Evolutionary conservation across 306 rosid genomes (phyloP).

Genomic region (Prunus kanzakura): DNA sequence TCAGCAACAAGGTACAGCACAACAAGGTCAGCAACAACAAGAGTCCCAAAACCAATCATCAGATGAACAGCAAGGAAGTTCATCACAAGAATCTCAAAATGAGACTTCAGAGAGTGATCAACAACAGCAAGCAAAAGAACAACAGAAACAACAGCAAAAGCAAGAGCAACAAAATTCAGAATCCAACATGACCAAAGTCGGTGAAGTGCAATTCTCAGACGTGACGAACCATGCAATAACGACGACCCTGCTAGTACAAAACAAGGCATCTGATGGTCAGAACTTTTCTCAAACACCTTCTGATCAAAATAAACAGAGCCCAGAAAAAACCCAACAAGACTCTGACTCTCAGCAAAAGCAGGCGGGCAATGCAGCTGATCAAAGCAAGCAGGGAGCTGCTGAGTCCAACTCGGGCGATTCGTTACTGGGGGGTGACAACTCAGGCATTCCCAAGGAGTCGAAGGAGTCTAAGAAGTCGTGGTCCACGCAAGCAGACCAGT

Average conservation of each 20-base stretch:
- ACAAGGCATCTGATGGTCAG: not conserved
- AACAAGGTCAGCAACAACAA: not conserved
- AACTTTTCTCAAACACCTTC: not conserved
- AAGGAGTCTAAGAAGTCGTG: constrained; percentile 61
- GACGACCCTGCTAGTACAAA: not conserved
- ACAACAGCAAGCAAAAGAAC: not conserved
- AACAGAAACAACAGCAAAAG: not conserved
- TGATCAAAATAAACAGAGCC: not conserved
- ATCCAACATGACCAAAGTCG: not conserved
- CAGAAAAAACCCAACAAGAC: not conserved
- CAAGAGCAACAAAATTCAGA: not conserved
- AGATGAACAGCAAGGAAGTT: not conserved
- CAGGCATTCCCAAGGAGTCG: constrained; percentile 47
- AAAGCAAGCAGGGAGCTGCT: constrained; percentile 11
- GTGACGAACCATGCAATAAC: not conserved
- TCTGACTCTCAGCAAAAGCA: constrained; percentile 5
- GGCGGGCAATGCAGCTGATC: constrained; percentile 15
- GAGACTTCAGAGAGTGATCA: not conserved
- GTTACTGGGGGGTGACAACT: constrained; percentile 20
- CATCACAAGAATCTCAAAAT: not conserved
- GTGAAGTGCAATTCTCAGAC: not conserved
- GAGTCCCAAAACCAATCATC: not conserved
- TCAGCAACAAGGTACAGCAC: not conserved
- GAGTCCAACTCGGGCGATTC: constrained; percentile 29
- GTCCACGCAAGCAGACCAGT: constrained; percentile 72